These are phyloP conservation scores for Lachancea cidri DNA, from an alignment of 805 yeast genomes.

Conservation along the genomic window DNA sequence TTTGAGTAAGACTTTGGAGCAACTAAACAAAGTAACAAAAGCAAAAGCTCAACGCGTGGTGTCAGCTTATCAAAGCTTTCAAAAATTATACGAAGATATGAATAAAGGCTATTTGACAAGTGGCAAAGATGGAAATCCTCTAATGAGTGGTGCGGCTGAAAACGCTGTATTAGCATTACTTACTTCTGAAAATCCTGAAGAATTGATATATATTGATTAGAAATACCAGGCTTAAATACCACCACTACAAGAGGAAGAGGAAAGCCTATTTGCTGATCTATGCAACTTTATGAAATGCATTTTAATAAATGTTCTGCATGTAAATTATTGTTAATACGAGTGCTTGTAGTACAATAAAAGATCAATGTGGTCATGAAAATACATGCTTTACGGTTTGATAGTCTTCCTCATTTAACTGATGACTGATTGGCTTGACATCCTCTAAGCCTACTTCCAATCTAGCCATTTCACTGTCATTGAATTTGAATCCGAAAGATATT, in stretches of 20 bases:
- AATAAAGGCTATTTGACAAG: constrained; percentile 34
- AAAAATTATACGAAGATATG: constrained; percentile 25
- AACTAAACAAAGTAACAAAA: constrained; percentile 54
- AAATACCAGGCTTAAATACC: neutral
- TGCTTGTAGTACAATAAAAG: neutral
- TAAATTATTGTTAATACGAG: constrained; percentile 6
- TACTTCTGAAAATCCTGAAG: constrained; percentile 46
- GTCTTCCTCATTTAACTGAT: constrained; percentile 52
- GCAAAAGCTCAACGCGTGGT: constrained; percentile 44
- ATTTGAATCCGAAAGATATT: constrained; percentile 40
- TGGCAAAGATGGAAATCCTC: constrained; percentile 40
- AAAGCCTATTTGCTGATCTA: constrained; percentile 4
- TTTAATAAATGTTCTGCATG: constrained; percentile 32
- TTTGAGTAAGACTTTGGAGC: constrained; percentile 45
- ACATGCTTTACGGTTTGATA: constrained; percentile 45
- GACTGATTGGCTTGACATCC: constrained; percentile 39
- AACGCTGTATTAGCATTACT: constrained; percentile 44
- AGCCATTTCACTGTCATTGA: constrained; percentile 39
- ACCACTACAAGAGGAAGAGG: neutral
- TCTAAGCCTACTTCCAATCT: constrained; percentile 36
- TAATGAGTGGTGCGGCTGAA: constrained; percentile 49
- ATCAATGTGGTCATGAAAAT: constrained; percentile 11
- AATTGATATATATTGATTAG: constrained; percentile 17
- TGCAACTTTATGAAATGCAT: constrained; percentile 32
- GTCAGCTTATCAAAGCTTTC: constrained; percentile 38